Evolutionary conservation across 2,329 filamentous ascomycete genomes (phyloP).

Genomic region (Xylariaceae sp.): DNA sequence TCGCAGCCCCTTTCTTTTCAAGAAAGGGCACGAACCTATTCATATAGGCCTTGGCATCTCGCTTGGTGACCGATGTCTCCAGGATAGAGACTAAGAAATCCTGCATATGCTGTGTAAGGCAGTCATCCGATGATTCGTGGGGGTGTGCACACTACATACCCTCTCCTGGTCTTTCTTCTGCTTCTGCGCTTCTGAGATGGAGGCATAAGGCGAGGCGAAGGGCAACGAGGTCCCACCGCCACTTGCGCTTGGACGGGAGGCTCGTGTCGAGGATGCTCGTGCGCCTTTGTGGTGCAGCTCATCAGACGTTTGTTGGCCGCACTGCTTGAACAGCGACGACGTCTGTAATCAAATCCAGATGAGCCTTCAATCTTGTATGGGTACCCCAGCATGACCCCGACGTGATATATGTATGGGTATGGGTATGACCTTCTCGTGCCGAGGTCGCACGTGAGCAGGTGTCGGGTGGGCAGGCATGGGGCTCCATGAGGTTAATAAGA

Average conservation of each 20-base stretch:
- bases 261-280: conserved; percentile 14
- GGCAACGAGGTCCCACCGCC: conserved; percentile 25
- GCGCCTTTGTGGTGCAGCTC: conserved; percentile 19
- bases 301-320: conserved; percentile 17
- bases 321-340: conserved; percentile 23
- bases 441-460: not conserved
- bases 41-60: conserved; percentile 87
- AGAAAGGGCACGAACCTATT: conserved; percentile 62
- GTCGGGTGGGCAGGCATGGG: too few relatives aligned
- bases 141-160: conserved; percentile 29
- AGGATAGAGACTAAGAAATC: conserved; percentile 84
- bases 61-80: conserved; percentile 82
- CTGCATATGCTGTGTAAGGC: conserved; percentile 37
- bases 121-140: not conserved
- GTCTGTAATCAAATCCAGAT: conserved; percentile 17
- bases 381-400: too few relatives aligned
- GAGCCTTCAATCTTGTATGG: conserved; percentile 1
- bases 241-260: conserved; percentile 23
- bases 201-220: conserved; percentile 32
- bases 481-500: conserved; percentile 6
- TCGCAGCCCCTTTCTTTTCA: conserved; percentile 30
- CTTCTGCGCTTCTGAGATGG: conserved; percentile 41
- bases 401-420: not conserved
- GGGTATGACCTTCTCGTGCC: too few relatives aligned
- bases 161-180: conserved; percentile 43